Conservation (phyloP, 768 basidiomycete species). For the Amanita exitialis region DNA sequence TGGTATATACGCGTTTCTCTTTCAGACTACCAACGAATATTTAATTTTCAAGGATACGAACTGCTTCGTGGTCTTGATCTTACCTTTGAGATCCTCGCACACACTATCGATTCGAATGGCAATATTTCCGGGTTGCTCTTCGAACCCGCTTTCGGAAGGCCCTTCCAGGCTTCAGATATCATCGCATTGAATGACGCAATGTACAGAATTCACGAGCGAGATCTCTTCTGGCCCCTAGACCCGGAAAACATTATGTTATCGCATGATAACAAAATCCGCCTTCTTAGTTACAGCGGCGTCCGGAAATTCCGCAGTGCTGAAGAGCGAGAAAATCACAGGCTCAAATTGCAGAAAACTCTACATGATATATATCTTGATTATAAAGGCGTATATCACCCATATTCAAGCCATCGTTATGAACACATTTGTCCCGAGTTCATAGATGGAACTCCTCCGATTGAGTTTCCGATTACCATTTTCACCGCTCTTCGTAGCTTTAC, state of each 20-base stretch:
- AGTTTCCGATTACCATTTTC: background rate
- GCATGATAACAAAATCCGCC: constrained; percentile 23
- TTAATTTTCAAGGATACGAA: constrained; percentile 12
- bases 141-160: constrained; percentile 25
- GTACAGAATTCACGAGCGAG: constrained; percentile 17
- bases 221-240: constrained; percentile 15
- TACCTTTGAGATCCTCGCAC: constrained; percentile 24
- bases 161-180: constrained; percentile 18
- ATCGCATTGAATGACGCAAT: constrained; percentile 22
- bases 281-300: constrained; percentile 15
- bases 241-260: constrained; percentile 19
- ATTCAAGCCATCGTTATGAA: background rate
- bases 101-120: constrained; percentile 21
- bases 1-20: background rate
- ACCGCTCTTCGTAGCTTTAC: background rate
- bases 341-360: background rate
- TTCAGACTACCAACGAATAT: background rate
- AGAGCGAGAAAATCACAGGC: background rate
- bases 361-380: background rate
- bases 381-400: background rate
- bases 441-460: background rate
- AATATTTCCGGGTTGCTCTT: constrained; percentile 23
- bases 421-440: background rate
- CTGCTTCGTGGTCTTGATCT: constrained; percentile 22
- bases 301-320: background rate